These are phyloP conservation scores for Pichia ethanolica DNA, from an alignment of 805 yeast species.

Conservation along the genomic window DNA sequence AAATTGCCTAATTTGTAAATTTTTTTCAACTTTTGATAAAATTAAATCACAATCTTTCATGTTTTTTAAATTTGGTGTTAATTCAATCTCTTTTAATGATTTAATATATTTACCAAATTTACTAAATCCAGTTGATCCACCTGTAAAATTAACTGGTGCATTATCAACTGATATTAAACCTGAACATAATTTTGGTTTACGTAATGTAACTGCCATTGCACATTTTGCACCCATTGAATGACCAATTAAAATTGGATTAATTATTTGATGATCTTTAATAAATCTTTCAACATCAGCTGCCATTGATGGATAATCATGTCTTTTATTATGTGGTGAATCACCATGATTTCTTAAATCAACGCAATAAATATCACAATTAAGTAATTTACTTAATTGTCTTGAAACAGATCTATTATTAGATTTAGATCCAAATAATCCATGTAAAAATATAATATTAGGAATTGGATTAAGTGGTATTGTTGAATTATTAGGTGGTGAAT, in stretches of 20 bases:
- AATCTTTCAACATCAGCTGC: slow-evolving; percentile 82
- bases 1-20: slow-evolving; percentile 62
- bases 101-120: slow-evolving; percentile 62
- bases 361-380: slow-evolving; percentile 56
- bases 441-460: slow-evolving; percentile 67
- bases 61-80: slow-evolving; percentile 33
- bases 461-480: slow-evolving; percentile 1
- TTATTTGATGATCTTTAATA: slow-evolving; percentile 37
- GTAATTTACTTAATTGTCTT: slow-evolving; percentile 38
- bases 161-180: slow-evolving; percentile 78
- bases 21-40: slow-evolving; percentile 55
- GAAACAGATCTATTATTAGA: slow-evolving; percentile 79
- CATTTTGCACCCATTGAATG: slow-evolving; percentile 94
- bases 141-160: slow-evolving; percentile 68
- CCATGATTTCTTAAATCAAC: slow-evolving; percentile 89
- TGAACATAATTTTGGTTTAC: slow-evolving; percentile 54
- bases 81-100: slow-evolving; percentile 52
- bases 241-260: slow-evolving; percentile 59
- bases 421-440: slow-evolving; percentile 84
- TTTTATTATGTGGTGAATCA: slow-evolving; percentile 65
- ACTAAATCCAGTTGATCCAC: slow-evolving; percentile 31
- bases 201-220: slow-evolving; percentile 77
- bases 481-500: slow-evolving; percentile 7
- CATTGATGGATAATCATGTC: slow-evolving; percentile 73
- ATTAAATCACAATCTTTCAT: slow-evolving; percentile 62